Evolutionary conservation across 495 filamentous ascomycete species (phyloP), one percentile per base, ranked within the genome.

Genomic region (Penicillium roqueforti): DNA sequence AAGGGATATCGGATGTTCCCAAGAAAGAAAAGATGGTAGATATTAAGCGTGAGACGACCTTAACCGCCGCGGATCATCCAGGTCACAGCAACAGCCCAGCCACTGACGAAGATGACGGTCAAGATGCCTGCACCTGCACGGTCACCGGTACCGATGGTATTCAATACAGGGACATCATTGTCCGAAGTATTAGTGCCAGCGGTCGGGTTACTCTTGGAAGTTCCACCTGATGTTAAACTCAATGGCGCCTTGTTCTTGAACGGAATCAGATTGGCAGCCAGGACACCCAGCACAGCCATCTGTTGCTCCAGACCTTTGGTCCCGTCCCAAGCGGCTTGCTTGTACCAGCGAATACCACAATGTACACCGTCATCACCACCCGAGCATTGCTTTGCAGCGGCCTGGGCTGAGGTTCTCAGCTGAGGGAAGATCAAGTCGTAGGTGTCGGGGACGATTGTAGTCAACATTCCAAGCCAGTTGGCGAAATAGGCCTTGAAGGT

Each of bases 401-500:
- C 85, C 22, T 72, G 28, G 10, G 84, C 85, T 3, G 78, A 81
- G 11, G 71, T 70, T 47, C 68, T 59, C 10, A 92, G 65, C 46
- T 81, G 76, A 1, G 83, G 78, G 61, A 78, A 68, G 42, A 92
- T 80, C 8, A 65, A 56, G 29, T 79, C 71, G 40, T 63, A 68
- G 9, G 81, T 86, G 53, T 76, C 82, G 4, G 88, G 87, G 5
- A 84, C 87, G 55, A 91, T 76, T 52, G 83, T 83, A 9, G 82
- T 74, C 32, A 81, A 78, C 32, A 79, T 79, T 2, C 83, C 81
- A 63, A 92, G 73, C 86, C 85, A 90, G 7, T 83, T 83, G 34
- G 83, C 70, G 16, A 90, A 72, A 59, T 88, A 86, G 8, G 86
- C 87, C 69, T 92, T 92, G 77, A 90, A 91, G 39, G 77, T 81